Base-by-base conservation (phyloP, 2,329 filamentous ascomycete genomes). In the Didymosphaeria variabile region DNA sequence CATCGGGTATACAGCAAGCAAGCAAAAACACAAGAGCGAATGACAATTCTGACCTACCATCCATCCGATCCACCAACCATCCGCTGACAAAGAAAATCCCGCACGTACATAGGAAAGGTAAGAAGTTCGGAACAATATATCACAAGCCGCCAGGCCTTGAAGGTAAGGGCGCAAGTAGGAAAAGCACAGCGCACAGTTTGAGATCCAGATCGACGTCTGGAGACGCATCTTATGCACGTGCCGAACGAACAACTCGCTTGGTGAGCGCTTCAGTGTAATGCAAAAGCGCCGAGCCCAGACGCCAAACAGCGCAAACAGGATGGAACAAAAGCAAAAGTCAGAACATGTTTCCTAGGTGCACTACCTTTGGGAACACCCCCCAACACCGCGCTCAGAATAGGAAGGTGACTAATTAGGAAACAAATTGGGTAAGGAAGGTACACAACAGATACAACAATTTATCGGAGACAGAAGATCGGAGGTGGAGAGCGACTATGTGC, bases 361-460 rank as follows among this genome's bases (percentile, higher is more conserved):
- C 69, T 73, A 74, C 69, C 70, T 59, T 69, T 64, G 68, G 69
- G 69, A 75, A 76, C 70, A 68, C 74, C 74, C 26, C 63, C 72
- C 73, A 76, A 76, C 73, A 72, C 74, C 74, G 68, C 73, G 73
- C 73, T 75, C 58, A 55, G 52, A 63, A 42, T 46, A 40, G 57
- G 60, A 50, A 55, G 55, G 56, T 55, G 34, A 29, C 51, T 64
- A 61, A 63, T 54, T 60, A 52, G 56, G 67, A 44, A 52, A 62
- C 46, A 32, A 55, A 42, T 42, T 32, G 34, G 29, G 21, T 47
- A 49, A 36, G 15, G n/a, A 42, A 50, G 44, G 34, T 46, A 40
- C 32, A 34, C 40, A 9, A 32, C 46, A 23, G 17, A 42, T 36
- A 23, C 45, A 59, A 26, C 45, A 59, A 51, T 55, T 47, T 67